phyloP scores from a whole-genome alignment of 148 eudicot genomes.

The Euryodendron excelsum region DNA sequence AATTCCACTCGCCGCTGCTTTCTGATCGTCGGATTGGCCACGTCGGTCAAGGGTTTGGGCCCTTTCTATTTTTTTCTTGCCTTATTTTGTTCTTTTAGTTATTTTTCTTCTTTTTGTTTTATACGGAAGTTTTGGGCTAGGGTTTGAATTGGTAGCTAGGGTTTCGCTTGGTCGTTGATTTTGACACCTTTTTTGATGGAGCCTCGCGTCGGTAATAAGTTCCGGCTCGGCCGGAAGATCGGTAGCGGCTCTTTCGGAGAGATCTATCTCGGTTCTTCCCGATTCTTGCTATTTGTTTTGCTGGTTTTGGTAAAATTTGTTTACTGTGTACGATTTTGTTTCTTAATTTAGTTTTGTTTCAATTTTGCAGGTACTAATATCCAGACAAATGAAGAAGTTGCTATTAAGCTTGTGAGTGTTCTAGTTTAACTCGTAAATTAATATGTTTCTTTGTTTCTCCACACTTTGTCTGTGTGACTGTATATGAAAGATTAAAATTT shows the following conservation, averaged over 20 bases:
- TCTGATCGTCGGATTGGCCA: not conserved
- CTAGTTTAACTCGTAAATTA: not conserved
- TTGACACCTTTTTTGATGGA: slow-evolving; percentile 40
- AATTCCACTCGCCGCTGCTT: not conserved
- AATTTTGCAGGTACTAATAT: slow-evolving; percentile 60
- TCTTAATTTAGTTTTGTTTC: not conserved
- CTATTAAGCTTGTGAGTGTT: slow-evolving; percentile 73
- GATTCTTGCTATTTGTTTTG: not conserved
- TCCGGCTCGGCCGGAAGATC: slow-evolving; percentile 68
- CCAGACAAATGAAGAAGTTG: slow-evolving; percentile 75
- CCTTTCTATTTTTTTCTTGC: not conserved
- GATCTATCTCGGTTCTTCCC: slow-evolving; percentile 65
- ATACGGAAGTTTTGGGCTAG: not conserved
- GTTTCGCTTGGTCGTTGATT: slow-evolving; percentile 15
- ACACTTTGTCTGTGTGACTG: not conserved
- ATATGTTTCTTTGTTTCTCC: not conserved
- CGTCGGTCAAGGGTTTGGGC: not conserved
- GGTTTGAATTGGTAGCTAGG: slow-evolving; percentile 12
- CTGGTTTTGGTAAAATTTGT: not conserved
- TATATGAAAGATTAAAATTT: too few species aligned
- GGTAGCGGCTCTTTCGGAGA: slow-evolving; percentile 80
- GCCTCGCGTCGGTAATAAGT: slow-evolving; percentile 67
- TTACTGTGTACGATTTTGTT: not conserved
- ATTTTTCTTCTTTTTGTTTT: not conserved
- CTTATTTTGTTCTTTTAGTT: not conserved